phyloP scores from a whole-genome alignment of 805 yeast species.

The Komagataella kurtzmanii region DNA sequence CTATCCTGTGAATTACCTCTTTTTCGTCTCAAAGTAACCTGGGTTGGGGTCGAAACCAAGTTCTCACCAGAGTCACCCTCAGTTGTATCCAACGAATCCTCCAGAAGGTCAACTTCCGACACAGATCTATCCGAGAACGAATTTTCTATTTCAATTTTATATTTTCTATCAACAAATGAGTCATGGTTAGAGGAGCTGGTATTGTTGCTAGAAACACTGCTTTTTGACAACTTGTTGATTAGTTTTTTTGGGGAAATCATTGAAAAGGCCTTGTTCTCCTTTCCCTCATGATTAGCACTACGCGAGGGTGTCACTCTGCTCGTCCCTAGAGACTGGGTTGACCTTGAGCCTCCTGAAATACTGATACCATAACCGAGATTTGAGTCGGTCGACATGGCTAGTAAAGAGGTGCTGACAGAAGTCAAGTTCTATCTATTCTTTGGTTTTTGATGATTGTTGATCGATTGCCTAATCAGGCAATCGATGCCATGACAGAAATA shows the following conservation, averaged over 20 bases:
- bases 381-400: background rate
- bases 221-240: background rate
- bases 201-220: background rate
- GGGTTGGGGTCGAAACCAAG: background rate
- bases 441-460: background rate
- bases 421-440: background rate
- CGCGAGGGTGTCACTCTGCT: background rate
- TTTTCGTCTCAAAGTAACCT: background rate
- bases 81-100: background rate
- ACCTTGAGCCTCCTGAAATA: background rate
- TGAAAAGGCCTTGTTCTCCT: background rate
- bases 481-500: background rate
- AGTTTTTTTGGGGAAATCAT: background rate
- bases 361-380: background rate
- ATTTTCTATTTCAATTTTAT: background rate
- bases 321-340: background rate
- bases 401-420: background rate
- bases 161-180: background rate
- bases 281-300: background rate
- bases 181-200: background rate
- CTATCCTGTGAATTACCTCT: background rate
- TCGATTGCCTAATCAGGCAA: background rate
- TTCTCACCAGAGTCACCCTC: background rate
- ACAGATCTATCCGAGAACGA: background rate
- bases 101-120: background rate